Percentiles rank a stretch among this genome's conserved stretches.
Conservation (phyloP, 768 basidiomycete genomes). For the Boletus pseudopeckii region DNA sequence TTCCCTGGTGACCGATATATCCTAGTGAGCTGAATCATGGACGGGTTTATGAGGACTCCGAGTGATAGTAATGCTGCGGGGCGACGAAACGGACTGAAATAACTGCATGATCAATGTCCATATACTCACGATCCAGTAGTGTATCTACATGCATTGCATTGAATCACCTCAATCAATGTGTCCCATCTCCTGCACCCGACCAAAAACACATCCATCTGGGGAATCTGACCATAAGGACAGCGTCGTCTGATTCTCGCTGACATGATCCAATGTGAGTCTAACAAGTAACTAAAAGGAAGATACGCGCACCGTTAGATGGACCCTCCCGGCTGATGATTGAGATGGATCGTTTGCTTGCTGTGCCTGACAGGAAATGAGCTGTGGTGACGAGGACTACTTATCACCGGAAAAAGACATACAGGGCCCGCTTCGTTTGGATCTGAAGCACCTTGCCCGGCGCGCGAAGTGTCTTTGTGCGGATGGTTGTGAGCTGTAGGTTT, state of each 20-base stretch:
- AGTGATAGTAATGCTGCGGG: neutral
- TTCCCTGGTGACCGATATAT: neutral
- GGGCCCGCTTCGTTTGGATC: neutral
- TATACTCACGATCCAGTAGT: neutral
- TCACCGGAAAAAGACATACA: neutral
- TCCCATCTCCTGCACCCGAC: neutral
- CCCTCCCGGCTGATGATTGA: no score
- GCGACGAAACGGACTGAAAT: neutral
- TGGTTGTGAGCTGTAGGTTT: neutral
- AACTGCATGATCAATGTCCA: neutral
- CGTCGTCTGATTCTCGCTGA: neutral
- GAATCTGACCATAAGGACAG: neutral
- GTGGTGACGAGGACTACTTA: neutral
- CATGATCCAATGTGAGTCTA: neutral
- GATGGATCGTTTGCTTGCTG: neutral
- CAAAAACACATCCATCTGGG: constrained; percentile 2
- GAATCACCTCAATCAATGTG: neutral
- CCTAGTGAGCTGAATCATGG: neutral
- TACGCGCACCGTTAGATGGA: neutral
- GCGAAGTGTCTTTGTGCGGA: neutral
- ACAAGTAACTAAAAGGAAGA: no score
- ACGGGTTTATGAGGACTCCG: no score
- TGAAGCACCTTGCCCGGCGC: neutral
- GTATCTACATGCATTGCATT: no score
- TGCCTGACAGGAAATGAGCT: neutral